Evolutionary conservation across 2,329 filamentous ascomycete genomes (phyloP).

Genomic region (Aureobasidium melanogenum): DNA sequence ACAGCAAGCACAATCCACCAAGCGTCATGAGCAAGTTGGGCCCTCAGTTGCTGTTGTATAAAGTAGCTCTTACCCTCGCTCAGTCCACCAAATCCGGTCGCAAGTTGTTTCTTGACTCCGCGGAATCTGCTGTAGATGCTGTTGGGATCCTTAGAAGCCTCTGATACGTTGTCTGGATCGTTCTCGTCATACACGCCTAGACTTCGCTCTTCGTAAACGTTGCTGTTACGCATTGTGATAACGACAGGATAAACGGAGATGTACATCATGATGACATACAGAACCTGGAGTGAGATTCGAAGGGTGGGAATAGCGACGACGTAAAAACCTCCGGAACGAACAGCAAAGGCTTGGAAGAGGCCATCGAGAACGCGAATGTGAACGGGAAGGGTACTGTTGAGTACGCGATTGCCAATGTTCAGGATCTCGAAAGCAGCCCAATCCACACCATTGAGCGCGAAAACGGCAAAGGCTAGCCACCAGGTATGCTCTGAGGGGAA

Average conservation of each 20-base stretch:
- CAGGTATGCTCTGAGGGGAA: constrained; percentile 54
- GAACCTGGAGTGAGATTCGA: constrained; percentile 48
- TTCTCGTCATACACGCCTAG: constrained; percentile 48
- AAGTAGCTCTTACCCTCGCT: constrained; percentile 28
- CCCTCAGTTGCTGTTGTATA: constrained; percentile 34
- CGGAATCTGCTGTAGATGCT: constrained; percentile 1
- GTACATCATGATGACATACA: constrained; percentile 59
- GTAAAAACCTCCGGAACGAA: constrained; percentile 42
- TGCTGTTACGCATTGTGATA: constrained; percentile 52
- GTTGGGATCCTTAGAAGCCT: not conserved
- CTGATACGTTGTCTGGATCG: not conserved
- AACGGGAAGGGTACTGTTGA: constrained; percentile 34
- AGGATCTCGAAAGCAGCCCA: constrained; percentile 44
- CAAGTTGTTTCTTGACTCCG: constrained; percentile 3
- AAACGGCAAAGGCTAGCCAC: constrained; percentile 44
- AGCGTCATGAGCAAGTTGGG: constrained; percentile 39
- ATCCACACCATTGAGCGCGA: constrained; percentile 47
- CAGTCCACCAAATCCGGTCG: constrained; percentile 1
- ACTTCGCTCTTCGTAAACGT: constrained; percentile 54
- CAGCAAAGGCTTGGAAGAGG: constrained; percentile 49
- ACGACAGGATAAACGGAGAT: constrained; percentile 54
- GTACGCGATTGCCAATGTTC: constrained; percentile 46
- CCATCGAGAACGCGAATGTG: constrained; percentile 46
- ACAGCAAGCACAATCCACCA: constrained; percentile 38
- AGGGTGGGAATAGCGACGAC: constrained; percentile 39